Evolutionary conservation across 306 rosid genomes (phyloP), one percentile per base, ranked within the genome.

Genomic region (Ziziphus jujuba): DNA sequence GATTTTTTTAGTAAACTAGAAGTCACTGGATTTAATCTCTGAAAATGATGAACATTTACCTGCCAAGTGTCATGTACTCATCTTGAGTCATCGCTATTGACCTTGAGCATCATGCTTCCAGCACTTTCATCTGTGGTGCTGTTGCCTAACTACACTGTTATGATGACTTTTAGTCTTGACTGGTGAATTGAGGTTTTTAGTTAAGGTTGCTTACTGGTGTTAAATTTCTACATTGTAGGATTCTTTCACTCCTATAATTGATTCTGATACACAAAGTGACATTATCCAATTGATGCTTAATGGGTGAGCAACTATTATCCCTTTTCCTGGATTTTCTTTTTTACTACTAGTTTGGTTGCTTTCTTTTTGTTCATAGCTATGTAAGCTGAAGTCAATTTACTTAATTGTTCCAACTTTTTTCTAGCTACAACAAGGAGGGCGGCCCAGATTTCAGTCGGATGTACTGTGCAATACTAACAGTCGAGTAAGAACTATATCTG

Each of bases 391-490:
- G 25, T 57, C 51, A 9, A 63, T 43, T 67, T n/a, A 53, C 56
- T 25, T 52, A 57, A 31, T 12, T 54, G 16, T 53, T 2, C 56
- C 52, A 35, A 63, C 66, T 79, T 67, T 25, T 71, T 58, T 65
- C 73, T 85, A 95, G 99, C 33, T 83, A 83, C 77, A 85, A 62
- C 79, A 80, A 87, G 52, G 78, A 70, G 31, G 96, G 95, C 65
- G 91, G 95, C 65, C 97, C 91, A 70, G 99, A 95, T 51, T 91
- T 90, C 76, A 87, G 87, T 21, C 92, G 97, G 65, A 86, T 95
- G 80, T 89, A 88, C 76, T 90, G 99, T 84, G 97, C 95, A 8
- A 80, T 95, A 61, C 78, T 95, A 31, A 90, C 92, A 15, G 89
- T 91, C 73, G 82, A 95, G 99, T 95, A 78, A 84, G 97, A 6